Evolutionary conservation across 177 flowering plant genomes (phyloP).

Genomic region (Vitis hybrid): DNA sequence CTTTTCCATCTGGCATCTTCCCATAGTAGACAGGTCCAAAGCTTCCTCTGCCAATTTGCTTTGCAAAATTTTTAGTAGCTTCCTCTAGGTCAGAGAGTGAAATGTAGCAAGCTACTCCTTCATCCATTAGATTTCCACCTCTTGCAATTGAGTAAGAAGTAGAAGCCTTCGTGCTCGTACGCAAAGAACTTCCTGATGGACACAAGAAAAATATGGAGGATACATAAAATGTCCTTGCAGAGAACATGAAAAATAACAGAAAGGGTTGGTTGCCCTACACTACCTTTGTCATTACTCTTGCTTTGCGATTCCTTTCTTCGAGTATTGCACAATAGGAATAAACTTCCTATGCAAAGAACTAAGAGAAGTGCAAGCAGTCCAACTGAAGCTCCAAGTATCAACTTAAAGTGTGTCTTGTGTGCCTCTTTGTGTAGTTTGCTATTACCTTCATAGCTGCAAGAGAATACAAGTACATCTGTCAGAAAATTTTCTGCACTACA

Average conservation of each 20-base stretch:
- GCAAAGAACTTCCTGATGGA: conserved; percentile 45
- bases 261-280: conserved; percentile 6
- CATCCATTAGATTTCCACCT: conserved; percentile 58
- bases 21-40: conserved; percentile 95
- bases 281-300: conserved; percentile 44
- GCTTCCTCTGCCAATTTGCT: conserved; percentile 83
- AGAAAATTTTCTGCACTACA: not conserved
- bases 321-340: conserved; percentile 33
- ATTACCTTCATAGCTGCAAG: conserved; percentile 69
- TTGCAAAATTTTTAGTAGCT: conserved; percentile 68
- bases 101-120: conserved; percentile 63
- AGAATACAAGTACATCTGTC: conserved; percentile 6
- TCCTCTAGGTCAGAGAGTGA: conserved; percentile 66
- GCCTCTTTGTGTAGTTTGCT: conserved; percentile 42
- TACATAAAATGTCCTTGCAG: not conserved
- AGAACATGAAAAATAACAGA: not conserved
- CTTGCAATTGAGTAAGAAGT: conserved; percentile 36
- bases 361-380: conserved; percentile 46
- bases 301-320: conserved; percentile 32
- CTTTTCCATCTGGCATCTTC: conserved; percentile 84
- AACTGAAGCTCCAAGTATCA: conserved; percentile 51
- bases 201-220: conserved; percentile 5
- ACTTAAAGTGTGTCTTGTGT: conserved; percentile 37
- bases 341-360: conserved; percentile 44
- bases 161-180: conserved; percentile 41